Base-by-base conservation (phyloP, 345 rosid species). In the Arabis hirsuta region DNA sequence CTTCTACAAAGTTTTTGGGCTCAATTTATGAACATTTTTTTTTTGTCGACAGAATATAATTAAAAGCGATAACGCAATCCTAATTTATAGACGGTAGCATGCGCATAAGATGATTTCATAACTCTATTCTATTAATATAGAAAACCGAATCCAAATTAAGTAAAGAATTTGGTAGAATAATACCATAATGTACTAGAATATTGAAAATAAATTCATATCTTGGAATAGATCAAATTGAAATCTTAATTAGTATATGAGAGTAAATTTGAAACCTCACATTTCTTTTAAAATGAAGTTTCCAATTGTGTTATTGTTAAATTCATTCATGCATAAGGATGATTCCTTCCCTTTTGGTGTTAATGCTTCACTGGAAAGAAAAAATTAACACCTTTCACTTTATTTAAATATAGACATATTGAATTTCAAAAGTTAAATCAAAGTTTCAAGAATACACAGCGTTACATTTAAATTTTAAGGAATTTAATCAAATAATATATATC, bases 201-300 rank as follows among this genome's bases (percentile, higher is more conserved):
- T 3, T 10, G 5, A 20, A 57, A 46, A 8, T 27, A 52, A 55
- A 63, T 45, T 24, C 48, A 12, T 46, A 46, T 8, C 16, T 46
- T 36, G 4, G 24, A 29, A 16, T 5, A 12, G 24, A 36, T 55
- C 19, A 57, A 34, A 20, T 2, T 31, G 47, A 55, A 38, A 65
- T 39, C 65, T 46, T 46, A 36, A n/a, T 63, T 34, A 12, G 31
- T 27, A 39, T 27, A 36, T 11, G 57, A 36, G 29, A 63, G 6
- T 11, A 24, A 45, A 11, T 55, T 55, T 14, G 5, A 34, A 32
- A 45, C 47, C 46, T 29, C 11, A 62, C 20, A 20, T 20, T 54
- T 72, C 20, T 43, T 44, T 62, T 3, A 41, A 43, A 41, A 42
- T 55, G 16, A 70, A 63, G 41, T 72, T 63, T 55, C 57, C 32